Conservation (phyloP, 208 protist genomes). For the Leishmania guyanensis region DNA sequence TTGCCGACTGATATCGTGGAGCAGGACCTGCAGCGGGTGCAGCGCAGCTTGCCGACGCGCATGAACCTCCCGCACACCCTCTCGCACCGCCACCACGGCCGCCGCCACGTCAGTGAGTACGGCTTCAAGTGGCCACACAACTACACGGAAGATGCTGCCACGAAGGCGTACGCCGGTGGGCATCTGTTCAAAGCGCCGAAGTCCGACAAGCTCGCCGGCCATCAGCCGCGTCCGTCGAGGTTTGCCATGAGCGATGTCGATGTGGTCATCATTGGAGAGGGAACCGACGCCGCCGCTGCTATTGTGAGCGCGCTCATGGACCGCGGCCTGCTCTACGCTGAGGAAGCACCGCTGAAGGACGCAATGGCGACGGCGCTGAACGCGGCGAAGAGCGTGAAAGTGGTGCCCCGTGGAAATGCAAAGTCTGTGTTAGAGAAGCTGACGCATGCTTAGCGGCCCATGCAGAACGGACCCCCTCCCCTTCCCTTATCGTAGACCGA, state of each 20-base stretch:
- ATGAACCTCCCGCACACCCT: conserved; percentile 60
- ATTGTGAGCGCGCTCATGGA: conserved; percentile 50
- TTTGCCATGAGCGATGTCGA: conserved; percentile 51
- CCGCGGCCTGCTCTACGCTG: conserved; percentile 73
- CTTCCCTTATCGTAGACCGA: not conserved
- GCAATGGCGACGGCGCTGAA: conserved; percentile 43
- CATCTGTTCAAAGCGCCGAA: conserved; percentile 71
- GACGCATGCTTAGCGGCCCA: conserved; percentile 16
- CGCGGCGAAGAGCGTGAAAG: conserved; percentile 53
- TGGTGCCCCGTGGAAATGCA: conserved; percentile 42
- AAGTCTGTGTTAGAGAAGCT: conserved; percentile 46
- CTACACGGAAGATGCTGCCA: conserved; percentile 72
- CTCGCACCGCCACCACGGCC: conserved; percentile 76
- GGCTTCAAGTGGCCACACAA: conserved; percentile 77
- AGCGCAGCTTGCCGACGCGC: conserved; percentile 69
- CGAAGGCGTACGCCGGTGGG: conserved; percentile 63
- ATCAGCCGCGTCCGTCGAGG: conserved; percentile 56
- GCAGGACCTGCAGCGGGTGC: conserved; percentile 54
- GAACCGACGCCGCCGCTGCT: conserved; percentile 43
- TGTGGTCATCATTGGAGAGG: conserved; percentile 67
- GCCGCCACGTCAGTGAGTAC: conserved; percentile 78
- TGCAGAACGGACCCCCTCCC: not conserved
- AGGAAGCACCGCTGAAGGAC: conserved; percentile 53
- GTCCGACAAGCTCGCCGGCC: conserved; percentile 45
- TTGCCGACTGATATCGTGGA: conserved; percentile 67